Conservation (phyloP, 768 basidiomycete genomes). For the Mycena leptocephala region DNA sequence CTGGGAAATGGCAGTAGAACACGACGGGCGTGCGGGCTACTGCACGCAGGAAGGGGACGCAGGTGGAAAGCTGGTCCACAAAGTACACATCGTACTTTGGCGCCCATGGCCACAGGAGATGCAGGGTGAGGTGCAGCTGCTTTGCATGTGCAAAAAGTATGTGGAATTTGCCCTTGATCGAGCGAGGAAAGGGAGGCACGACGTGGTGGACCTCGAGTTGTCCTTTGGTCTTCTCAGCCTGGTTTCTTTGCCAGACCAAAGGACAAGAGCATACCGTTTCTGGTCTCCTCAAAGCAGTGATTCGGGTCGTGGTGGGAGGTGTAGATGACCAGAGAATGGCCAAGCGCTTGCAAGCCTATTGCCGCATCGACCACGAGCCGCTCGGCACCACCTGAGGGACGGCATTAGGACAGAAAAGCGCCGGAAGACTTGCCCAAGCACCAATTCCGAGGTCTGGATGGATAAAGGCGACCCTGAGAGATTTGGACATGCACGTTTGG, state of each 20-base stretch:
- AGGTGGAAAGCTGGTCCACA: slow-evolving; percentile 96
- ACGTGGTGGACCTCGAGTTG: slow-evolving; percentile 85
- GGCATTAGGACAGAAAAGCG: slow-evolving; percentile 28
- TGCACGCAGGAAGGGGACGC: slow-evolving; percentile 85
- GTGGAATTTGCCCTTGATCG: slow-evolving; percentile 86
- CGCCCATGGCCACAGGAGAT: slow-evolving; percentile 69
- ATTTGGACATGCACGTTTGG: neutral
- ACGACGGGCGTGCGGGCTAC: slow-evolving; percentile 85
- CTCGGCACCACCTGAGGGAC: slow-evolving; percentile 89
- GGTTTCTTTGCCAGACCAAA: neutral
- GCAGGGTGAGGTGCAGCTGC: slow-evolving; percentile 85
- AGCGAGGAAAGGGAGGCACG: slow-evolving; percentile 84
- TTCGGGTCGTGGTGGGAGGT: slow-evolving; percentile 93
- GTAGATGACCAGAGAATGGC: slow-evolving; percentile 91
- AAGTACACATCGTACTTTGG: slow-evolving; percentile 88
- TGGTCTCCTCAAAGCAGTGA: slow-evolving; percentile 95
- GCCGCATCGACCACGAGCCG: slow-evolving; percentile 96
- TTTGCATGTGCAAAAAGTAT: slow-evolving; percentile 92
- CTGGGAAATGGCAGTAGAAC: slow-evolving; percentile 99
- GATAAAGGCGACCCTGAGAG: slow-evolving; percentile 82
- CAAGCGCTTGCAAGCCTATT: slow-evolving; percentile 86
- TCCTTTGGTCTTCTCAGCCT: slow-evolving; percentile 63
- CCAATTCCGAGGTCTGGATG: slow-evolving; percentile 98
- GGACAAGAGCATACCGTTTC: slow-evolving; percentile 78
- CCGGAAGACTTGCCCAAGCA: slow-evolving; percentile 49